Base-by-base conservation (phyloP, 495 filamentous ascomycete species). In the Cercophora samala region DNA sequence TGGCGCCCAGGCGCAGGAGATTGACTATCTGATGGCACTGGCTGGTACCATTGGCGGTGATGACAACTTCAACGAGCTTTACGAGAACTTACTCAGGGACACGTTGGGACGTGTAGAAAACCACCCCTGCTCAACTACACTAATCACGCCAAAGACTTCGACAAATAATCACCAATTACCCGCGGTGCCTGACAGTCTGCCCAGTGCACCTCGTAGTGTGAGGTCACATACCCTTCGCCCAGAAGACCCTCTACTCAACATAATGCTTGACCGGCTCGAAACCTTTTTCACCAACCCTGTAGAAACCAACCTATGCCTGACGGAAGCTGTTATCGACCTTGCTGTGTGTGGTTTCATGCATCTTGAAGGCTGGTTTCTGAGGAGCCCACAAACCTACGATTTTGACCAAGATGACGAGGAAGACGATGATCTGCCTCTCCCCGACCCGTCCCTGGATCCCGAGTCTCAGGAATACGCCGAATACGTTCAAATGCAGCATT, bases 271-370 rank as follows among this genome's bases (percentile, higher is more conserved):
- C 18, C 85, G 93, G 5, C 77, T 98, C 37, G 83, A 87, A 22
- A 86, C 83, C 0, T 99, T 98, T 73, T 91, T 97, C 69, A 85
- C 89, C 5, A 98, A 99, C 74, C 87, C 92, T 19, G 87, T 97
- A 2, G 92, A 96, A 66, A 91, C 88, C 18, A 99, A 99, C 72
- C 80, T 99, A 13, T 87, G 88, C 1, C 79, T 97, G 8, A 97
- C 96, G 0, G 89, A 93, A 70, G 85, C 89, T 5, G 82, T 99
- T 18, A 86, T 93, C 64, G 90, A 92, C 66, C 82, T 98, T 26
- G 89, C 90, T 18, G 88, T 90, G 0, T 98, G 95, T 68, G 88
- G 91, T 18, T 90, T 89, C 59, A 89, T 96, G 72, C 85, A 87
- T 5, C 82, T 97, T 1, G 93, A 97, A 73, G 88, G 89, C 17